Conservation (phyloP, 805 yeast species). For the Kregervanrija fluxuum region DNA sequence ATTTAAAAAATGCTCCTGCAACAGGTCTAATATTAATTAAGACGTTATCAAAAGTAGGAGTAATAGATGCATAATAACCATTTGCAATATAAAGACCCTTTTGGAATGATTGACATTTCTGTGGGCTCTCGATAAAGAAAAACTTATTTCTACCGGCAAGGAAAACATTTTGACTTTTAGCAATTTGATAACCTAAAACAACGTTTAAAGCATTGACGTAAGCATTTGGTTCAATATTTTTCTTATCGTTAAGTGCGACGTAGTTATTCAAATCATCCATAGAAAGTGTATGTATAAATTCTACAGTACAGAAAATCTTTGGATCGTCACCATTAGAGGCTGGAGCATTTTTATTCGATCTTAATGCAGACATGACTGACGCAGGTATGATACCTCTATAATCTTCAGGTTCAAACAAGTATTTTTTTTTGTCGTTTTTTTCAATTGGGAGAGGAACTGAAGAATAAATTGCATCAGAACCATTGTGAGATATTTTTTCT, state of each 20-base stretch:
- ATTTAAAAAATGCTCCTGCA: conserved; percentile 22
- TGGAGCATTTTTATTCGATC: neutral
- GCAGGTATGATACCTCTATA: conserved; percentile 15
- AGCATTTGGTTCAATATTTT: conserved; percentile 16
- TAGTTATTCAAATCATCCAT: conserved; percentile 18
- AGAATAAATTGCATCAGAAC: conserved; percentile 16
- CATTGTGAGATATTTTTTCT: conserved; percentile 17
- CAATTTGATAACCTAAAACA: conserved; percentile 17
- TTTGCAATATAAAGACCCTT: conserved; percentile 23
- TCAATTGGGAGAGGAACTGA: conserved; percentile 15
- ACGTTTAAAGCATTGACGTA: conserved; percentile 19
- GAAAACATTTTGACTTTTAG: conserved; percentile 15
- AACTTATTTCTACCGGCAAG: conserved; percentile 18
- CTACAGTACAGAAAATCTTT: conserved; percentile 14
- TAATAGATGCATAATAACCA: conserved; percentile 25
- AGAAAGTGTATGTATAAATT: conserved; percentile 14
- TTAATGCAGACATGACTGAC: conserved; percentile 9
- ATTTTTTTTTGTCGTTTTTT: conserved; percentile 12
- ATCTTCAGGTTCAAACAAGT: conserved; percentile 15
- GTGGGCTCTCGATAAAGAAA: conserved; percentile 19
- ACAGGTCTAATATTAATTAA: conserved; percentile 24
- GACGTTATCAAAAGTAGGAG: conserved; percentile 21
- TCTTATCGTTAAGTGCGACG: conserved; percentile 12
- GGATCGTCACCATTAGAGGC: conserved; percentile 6
- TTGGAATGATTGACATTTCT: conserved; percentile 18